Percentiles rank a stretch among this genome's conserved stretches.
These are phyloP conservation scores for Adenanthera pavonina DNA, from an alignment of 306 rosid genomes.

Conservation along the genomic window DNA sequence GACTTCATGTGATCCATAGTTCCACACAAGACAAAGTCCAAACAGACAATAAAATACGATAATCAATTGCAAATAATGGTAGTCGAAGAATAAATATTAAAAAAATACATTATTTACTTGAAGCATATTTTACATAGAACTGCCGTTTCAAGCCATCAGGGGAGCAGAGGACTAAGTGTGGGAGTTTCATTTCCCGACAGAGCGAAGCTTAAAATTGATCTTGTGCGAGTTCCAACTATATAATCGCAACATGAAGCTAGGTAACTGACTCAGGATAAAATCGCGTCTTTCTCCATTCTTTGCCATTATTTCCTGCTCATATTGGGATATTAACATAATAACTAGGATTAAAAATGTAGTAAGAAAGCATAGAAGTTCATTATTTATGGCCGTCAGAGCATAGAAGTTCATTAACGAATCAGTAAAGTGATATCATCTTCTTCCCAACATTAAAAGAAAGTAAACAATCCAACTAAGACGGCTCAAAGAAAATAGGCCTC, in stretches of 20 bases:
- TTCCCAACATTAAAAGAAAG: not conserved
- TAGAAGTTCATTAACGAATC: not conserved
- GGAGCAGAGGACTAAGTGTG: slow-evolving; percentile 29
- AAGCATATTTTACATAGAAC: slow-evolving; percentile 48
- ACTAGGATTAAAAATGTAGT: slow-evolving; percentile 17
- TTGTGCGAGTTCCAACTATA: slow-evolving; percentile 31
- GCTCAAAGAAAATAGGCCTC: slow-evolving; percentile 21
- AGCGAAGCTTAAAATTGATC: slow-evolving; percentile 26
- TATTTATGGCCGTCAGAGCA: too few species aligned
- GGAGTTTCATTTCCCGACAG: slow-evolving; percentile 30
- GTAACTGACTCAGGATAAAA: slow-evolving; percentile 27
- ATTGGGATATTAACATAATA: slow-evolving; percentile 30
- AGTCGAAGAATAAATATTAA: slow-evolving; percentile 4
- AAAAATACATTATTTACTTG: slow-evolving; percentile 34
- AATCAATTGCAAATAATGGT: slow-evolving; percentile 5
- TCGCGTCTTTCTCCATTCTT: slow-evolving; percentile 29
- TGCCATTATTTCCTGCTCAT: slow-evolving; percentile 55
- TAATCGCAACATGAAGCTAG: slow-evolving; percentile 40
- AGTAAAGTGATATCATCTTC: slow-evolving; percentile 23
- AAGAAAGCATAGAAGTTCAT: too few species aligned
- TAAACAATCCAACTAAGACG: slow-evolving; percentile 32
- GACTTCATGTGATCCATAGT: not conserved
- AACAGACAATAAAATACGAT: not conserved
- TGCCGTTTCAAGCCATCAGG: slow-evolving; percentile 45
- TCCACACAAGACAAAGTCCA: not conserved